Conservation (phyloP, 2,329 filamentous ascomycete genomes). For the Epichloe festucae region DNA sequence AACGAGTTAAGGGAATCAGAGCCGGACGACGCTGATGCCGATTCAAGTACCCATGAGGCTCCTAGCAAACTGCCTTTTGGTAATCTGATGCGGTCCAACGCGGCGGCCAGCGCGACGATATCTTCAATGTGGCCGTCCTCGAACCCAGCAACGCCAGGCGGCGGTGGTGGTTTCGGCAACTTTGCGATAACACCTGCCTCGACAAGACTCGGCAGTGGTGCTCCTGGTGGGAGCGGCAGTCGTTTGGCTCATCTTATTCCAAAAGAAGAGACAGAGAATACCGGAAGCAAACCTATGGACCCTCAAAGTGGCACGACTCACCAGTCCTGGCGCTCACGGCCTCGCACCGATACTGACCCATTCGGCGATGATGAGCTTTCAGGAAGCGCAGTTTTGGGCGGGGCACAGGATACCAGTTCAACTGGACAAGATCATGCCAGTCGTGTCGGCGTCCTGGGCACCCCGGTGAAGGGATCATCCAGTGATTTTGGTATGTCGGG, state of each 20-base stretch:
- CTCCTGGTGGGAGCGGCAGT: slow-evolving; percentile 63
- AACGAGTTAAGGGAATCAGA: slow-evolving; percentile 43
- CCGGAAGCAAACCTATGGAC: slow-evolving; percentile 37
- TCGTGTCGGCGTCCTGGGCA: slow-evolving; percentile 34
- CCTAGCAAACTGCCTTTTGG: slow-evolving; percentile 27
- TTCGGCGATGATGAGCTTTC: slow-evolving; percentile 55
- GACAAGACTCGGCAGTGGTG: slow-evolving; percentile 50
- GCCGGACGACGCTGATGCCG: slow-evolving; percentile 35
- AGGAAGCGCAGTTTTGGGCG: slow-evolving; percentile 62
- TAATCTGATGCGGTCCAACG: slow-evolving; percentile 41
- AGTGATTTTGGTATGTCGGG: slow-evolving; percentile 52
- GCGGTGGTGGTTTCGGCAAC: slow-evolving; percentile 75
- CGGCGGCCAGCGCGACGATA: slow-evolving; percentile 33
- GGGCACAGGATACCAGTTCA: slow-evolving; percentile 55
- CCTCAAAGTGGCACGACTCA: slow-evolving; percentile 27
- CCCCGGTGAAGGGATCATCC: slow-evolving; percentile 39
- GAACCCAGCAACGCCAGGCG: slow-evolving; percentile 49
- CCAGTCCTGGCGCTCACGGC: slow-evolving; percentile 44
- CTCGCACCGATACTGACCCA: slow-evolving; percentile 61
- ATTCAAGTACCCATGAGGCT: slow-evolving; percentile 17
- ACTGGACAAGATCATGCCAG: slow-evolving; percentile 15
- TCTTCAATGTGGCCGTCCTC: slow-evolving; percentile 31
- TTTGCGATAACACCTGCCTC: slow-evolving; percentile 57
- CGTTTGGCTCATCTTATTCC: slow-evolving; percentile 75
- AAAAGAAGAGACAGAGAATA: slow-evolving; percentile 61